Conservation (phyloP, 1,284 basidiomycete genomes). For the Leccinum cinnamomeum region DNA sequence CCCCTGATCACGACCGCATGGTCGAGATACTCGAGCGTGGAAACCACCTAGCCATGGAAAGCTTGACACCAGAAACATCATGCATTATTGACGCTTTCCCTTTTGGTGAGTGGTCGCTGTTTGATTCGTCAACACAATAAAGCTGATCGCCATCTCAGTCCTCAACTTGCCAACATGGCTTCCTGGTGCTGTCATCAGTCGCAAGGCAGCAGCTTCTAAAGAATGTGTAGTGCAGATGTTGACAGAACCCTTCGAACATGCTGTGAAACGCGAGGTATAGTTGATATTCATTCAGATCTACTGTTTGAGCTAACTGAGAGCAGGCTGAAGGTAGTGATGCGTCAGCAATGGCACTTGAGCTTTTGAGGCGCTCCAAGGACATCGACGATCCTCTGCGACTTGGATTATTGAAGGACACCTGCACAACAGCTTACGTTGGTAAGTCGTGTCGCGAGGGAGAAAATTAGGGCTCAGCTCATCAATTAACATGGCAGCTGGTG, state of each 20-base stretch:
- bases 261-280: conserved; percentile 18
- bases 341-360: conserved; percentile 20
- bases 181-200: conserved; percentile 20
- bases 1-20: conserved; percentile 17
- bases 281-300: not conserved
- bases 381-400: conserved; percentile 4
- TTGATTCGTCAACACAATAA: not conserved
- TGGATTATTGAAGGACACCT: conserved; percentile 19
- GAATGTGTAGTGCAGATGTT: conserved; percentile 21
- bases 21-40: conserved; percentile 23
- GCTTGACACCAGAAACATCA: conserved; percentile 24
- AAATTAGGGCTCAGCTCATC: not conserved
- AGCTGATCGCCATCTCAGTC: conserved; percentile 12
- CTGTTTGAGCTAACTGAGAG: not conserved
- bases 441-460: conserved; percentile 4
- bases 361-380: conserved; percentile 6
- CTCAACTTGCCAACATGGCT: conserved; percentile 29
- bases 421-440: conserved; percentile 29
- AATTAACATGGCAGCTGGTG: not conserved
- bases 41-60: conserved; percentile 11
- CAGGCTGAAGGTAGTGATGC: conserved; percentile 14
- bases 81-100: conserved; percentile 21
- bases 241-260: conserved; percentile 22
- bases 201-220: conserved; percentile 18
- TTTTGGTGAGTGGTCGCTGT: conserved; percentile 15